phyloP scores from a whole-genome alignment of 1,139 yeast species.

The Yarrowia galli region DNA sequence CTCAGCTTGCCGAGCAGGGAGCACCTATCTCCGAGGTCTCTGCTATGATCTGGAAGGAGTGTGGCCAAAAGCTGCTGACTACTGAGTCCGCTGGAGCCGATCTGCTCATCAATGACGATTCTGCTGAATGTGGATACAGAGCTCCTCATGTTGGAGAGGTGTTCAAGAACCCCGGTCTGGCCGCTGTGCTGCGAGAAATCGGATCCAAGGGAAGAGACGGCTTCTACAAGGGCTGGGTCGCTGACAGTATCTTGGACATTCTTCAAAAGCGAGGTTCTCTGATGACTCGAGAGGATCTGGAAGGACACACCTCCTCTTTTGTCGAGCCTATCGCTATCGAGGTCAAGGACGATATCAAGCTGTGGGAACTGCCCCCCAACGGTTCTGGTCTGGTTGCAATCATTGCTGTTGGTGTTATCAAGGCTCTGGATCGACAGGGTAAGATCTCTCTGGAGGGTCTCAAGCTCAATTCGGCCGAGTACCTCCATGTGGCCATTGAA shows the following conservation, averaged over 20 bases:
- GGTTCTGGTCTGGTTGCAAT: slow-evolving; percentile 82
- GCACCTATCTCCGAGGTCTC: slow-evolving; percentile 69
- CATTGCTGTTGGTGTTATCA: slow-evolving; percentile 70
- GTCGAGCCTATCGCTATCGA: slow-evolving; percentile 66
- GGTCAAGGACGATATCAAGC: slow-evolving; percentile 51
- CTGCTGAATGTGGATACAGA: slow-evolving; percentile 48
- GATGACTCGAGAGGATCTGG: slow-evolving; percentile 63
- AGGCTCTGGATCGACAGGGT: slow-evolving; percentile 57
- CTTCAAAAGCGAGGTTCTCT: slow-evolving; percentile 63
- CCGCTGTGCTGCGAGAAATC: slow-evolving; percentile 60
- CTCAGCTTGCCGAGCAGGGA: slow-evolving; percentile 72
- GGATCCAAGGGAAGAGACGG: slow-evolving; percentile 68
- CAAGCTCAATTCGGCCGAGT: slow-evolving; percentile 74
- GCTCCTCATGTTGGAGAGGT: slow-evolving; percentile 71
- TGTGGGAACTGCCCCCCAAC: slow-evolving; percentile 83
- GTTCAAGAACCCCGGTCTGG: slow-evolving; percentile 61
- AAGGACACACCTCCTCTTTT: slow-evolving; percentile 62
- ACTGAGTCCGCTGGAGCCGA: slow-evolving; percentile 49
- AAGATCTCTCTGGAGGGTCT: slow-evolving; percentile 56
- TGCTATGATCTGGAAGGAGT: slow-evolving; percentile 60
- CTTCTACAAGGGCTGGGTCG: slow-evolving; percentile 72
- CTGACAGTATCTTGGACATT: slow-evolving; percentile 66
- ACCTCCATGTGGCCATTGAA: slow-evolving; percentile 73
- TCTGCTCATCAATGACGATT: slow-evolving; percentile 18
- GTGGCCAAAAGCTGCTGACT: slow-evolving; percentile 53